phyloP scores from a whole-genome alignment of 345 rosid species.

The Bruguiera parviflora region DNA sequence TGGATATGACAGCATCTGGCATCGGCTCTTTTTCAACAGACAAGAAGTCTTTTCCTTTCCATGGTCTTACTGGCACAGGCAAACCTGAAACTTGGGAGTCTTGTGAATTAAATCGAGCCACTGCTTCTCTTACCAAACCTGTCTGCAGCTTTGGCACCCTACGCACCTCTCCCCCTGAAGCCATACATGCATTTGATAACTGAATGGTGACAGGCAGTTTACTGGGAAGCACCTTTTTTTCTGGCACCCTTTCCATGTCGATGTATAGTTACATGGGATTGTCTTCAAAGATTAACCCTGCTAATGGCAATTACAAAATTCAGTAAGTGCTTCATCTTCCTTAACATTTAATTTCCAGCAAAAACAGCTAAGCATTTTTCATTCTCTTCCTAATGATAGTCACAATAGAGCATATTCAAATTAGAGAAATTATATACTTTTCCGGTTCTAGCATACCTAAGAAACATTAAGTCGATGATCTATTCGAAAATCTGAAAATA shows the following conservation, averaged over 20 bases:
- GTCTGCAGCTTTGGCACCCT: slow-evolving; percentile 41
- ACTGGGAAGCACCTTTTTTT: slow-evolving; percentile 50
- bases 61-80: slow-evolving; percentile 38
- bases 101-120: slow-evolving; percentile 28
- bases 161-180: slow-evolving; percentile 28
- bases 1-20: slow-evolving; percentile 39
- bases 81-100: slow-evolving; percentile 32
- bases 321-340: slow-evolving; percentile 10
- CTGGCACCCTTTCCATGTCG: slow-evolving; percentile 63
- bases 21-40: slow-evolving; percentile 44
- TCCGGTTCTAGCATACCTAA: background rate
- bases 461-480: background rate
- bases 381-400: background rate
- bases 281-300: slow-evolving; percentile 27
- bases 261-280: slow-evolving; percentile 35
- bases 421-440: background rate
- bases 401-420: background rate
- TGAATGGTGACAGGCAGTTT: slow-evolving; percentile 47
- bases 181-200: slow-evolving; percentile 31
- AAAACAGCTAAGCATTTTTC: background rate
- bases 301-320: slow-evolving; percentile 24
- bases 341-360: slow-evolving; percentile 1
- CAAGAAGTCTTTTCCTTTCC: slow-evolving; percentile 58
- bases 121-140: slow-evolving; percentile 45
- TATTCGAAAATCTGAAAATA: too few species aligned